Conservation (phyloP, 345 rosid species). For the Populus nigra region DNA sequence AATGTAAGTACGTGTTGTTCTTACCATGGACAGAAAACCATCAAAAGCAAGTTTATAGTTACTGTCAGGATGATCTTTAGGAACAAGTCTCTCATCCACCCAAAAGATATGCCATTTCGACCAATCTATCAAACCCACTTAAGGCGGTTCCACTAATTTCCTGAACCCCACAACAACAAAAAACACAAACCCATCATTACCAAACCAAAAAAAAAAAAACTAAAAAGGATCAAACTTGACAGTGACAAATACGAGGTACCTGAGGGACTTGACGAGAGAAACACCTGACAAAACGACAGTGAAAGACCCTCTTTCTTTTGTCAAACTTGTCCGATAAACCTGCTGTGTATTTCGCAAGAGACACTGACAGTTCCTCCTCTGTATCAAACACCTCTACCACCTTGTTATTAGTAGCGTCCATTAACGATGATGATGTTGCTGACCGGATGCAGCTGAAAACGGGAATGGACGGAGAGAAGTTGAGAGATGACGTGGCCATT, state of each 20-base stretch:
- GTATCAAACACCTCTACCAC: conserved; percentile 46
- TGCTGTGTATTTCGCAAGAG: conserved; percentile 57
- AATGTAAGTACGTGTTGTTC: no score
- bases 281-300: conserved; percentile 78
- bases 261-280: conserved; percentile 53
- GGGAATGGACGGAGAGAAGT: no score
- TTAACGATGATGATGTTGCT: background rate
- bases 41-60: conserved; percentile 82
- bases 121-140: conserved; percentile 67
- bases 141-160: conserved; percentile 56
- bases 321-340: conserved; percentile 52
- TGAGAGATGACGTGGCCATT: no score
- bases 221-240: background rate
- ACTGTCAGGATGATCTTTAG: conserved; percentile 71
- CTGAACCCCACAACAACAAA: conserved; percentile 24
- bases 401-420: conserved; percentile 14
- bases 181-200: background rate
- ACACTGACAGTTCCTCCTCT: conserved; percentile 53
- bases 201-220: background rate
- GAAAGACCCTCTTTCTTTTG: conserved; percentile 57
- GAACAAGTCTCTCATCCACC: conserved; percentile 91
- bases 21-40: conserved; percentile 65
- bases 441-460: no score
- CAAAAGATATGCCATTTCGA: conserved; percentile 79
- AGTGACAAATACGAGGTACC: conserved; percentile 26